Evolutionary conservation across 352 stramenopile genomes (phyloP).

Genomic region (Stramenopiles sp.): DNA sequence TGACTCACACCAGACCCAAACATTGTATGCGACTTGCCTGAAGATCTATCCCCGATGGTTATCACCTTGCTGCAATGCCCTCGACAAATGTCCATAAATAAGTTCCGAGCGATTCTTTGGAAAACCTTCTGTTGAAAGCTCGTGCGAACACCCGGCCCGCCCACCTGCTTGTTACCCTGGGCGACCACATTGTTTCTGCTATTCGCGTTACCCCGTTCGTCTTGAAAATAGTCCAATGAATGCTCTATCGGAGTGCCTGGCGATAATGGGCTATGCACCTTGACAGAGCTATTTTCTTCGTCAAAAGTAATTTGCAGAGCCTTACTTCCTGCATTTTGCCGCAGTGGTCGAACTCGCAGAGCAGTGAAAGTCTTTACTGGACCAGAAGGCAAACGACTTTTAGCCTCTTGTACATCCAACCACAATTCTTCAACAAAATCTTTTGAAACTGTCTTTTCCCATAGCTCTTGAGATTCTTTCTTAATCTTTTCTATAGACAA

Average conservation of each 20-base stretch:
- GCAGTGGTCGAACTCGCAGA: neutral
- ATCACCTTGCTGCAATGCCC: neutral
- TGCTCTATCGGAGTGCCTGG: neutral
- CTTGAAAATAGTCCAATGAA: neutral
- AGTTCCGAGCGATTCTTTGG: neutral
- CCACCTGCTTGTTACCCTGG: neutral
- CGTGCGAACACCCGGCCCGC: too few relatives aligned
- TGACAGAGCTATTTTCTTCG: neutral
- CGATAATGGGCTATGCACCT: neutral
- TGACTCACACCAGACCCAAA: neutral
- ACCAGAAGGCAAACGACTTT: neutral
- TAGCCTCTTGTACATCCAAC: neutral
- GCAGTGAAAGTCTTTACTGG: neutral
- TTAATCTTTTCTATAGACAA: neutral
- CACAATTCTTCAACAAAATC: neutral
- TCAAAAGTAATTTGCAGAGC: neutral
- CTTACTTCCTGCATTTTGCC: neutral
- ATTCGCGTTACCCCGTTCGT: neutral
- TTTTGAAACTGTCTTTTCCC: neutral
- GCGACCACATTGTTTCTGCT: neutral
- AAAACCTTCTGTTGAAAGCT: neutral
- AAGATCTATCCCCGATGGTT: neutral
- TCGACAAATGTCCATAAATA: neutral
- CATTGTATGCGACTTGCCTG: neutral
- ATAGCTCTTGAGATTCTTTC: neutral